These are phyloP conservation scores for Colletotrichum falcatum DNA, from an alignment of 2,329 filamentous ascomycete genomes.

Conservation along the genomic window DNA sequence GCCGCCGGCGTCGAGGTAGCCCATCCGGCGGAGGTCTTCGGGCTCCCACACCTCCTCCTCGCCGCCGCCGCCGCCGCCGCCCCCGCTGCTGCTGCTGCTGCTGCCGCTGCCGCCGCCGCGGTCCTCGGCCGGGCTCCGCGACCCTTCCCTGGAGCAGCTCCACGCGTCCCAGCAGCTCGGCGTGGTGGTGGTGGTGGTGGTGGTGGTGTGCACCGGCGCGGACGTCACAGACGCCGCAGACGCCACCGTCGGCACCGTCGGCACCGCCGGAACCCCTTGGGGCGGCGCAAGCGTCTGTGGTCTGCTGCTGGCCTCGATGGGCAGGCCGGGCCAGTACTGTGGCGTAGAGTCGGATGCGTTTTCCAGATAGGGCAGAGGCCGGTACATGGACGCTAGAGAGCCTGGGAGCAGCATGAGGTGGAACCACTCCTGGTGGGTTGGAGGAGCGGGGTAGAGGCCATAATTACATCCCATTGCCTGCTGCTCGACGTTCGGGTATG, in stretches of 20 bases:
- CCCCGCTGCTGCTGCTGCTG: background rate
- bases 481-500: background rate
- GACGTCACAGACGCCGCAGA: background rate
- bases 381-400: conserved; percentile 4
- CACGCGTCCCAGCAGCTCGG: conserved; percentile 13
- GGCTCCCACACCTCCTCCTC: conserved; percentile 29
- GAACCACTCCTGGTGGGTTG: conserved; percentile 19
- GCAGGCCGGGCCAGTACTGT: conserved; percentile 12
- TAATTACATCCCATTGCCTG: background rate
- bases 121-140: conserved; percentile 13
- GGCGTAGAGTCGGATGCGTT: background rate
- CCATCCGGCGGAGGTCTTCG: conserved; percentile 23
- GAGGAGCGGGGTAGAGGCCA: background rate
- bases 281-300: background rate
- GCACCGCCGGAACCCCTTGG: background rate
- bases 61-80: too few relatives aligned
- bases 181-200: too few relatives aligned
- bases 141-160: conserved; percentile 7
- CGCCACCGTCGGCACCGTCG: background rate
- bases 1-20: conserved; percentile 29
- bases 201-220: background rate
- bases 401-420: conserved; percentile 11
- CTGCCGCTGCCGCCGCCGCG: too few relatives aligned
- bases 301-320: conserved; percentile 10
- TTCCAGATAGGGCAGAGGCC: conserved; percentile 12